These are phyloP conservation scores for Cystobasidium tubakii DNA, from an alignment of 768 basidiomycete species.

Conservation along the genomic window DNA sequence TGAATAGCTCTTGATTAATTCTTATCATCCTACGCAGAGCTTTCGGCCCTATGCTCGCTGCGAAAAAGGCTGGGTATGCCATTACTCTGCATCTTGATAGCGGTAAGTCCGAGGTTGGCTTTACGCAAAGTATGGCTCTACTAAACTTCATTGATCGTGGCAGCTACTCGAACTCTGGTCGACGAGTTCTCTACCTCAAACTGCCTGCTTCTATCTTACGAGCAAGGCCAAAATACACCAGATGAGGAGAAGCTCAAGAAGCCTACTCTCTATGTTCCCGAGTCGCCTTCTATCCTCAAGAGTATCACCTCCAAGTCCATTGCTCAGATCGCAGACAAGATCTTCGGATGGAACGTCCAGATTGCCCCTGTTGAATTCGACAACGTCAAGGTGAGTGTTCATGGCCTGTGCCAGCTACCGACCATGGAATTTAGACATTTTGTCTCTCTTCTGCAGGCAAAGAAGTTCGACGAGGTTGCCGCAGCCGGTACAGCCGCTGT, in stretches of 20 bases:
- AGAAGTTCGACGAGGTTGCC: constrained; percentile 43
- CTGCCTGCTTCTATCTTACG: constrained; percentile 40
- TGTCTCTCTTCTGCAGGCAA: constrained; percentile 22
- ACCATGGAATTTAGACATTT: too few species aligned
- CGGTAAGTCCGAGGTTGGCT: background rate
- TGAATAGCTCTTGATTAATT: background rate
- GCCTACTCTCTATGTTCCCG: constrained; percentile 43
- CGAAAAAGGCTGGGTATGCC: constrained; percentile 44
- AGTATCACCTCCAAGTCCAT: constrained; percentile 44
- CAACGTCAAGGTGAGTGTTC: constrained; percentile 40
- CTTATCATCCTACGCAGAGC: constrained; percentile 6
- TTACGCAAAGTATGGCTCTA: background rate
- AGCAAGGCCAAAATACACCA: background rate
- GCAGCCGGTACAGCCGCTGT: constrained; percentile 46
- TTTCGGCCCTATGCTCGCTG: constrained; percentile 37
- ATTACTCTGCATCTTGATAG: constrained; percentile 46
- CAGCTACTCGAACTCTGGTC: constrained; percentile 40
- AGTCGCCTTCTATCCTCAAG: constrained; percentile 43
- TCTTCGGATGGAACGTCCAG: constrained; percentile 44
- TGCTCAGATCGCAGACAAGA: constrained; percentile 41
- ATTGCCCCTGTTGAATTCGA: constrained; percentile 41
- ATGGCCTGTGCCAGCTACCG: too few species aligned
- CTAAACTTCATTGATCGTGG: background rate
- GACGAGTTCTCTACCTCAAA: constrained; percentile 47
- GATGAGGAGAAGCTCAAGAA: constrained; percentile 24